Conservation (phyloP, 768 basidiomycete genomes). For the Dioszegia hungarica region DNA sequence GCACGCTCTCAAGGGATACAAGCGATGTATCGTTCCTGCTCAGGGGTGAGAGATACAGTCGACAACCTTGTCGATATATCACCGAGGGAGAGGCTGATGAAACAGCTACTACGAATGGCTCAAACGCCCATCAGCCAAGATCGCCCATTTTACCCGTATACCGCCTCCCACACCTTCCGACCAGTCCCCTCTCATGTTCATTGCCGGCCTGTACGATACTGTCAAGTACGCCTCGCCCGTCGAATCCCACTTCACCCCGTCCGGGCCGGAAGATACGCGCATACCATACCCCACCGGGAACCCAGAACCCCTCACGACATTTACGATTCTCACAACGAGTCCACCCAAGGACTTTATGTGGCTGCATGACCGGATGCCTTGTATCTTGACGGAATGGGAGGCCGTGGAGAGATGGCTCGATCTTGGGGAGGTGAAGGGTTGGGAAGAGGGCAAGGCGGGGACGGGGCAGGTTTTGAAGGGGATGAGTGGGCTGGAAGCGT, state of each 20-base stretch:
- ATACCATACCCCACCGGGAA: slow-evolving; percentile 46
- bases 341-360: slow-evolving; percentile 65
- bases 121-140: slow-evolving; percentile 63
- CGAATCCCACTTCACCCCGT: slow-evolving; percentile 33
- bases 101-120: slow-evolving; percentile 91
- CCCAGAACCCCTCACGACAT: slow-evolving; percentile 64
- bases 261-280: slow-evolving; percentile 19
- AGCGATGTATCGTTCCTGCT: slow-evolving; percentile 78
- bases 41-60: slow-evolving; percentile 63
- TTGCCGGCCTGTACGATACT: slow-evolving; percentile 83
- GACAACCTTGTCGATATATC: background rate
- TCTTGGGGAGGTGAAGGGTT: slow-evolving; percentile 65
- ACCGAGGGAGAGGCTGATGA: background rate
- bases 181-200: slow-evolving; percentile 58
- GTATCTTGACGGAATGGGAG: slow-evolving; percentile 63
- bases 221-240: slow-evolving; percentile 50
- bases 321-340: slow-evolving; percentile 83
- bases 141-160: slow-evolving; percentile 72
- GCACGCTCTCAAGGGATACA: slow-evolving; percentile 71
- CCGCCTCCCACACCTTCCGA: slow-evolving; percentile 42
- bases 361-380: slow-evolving; percentile 81
- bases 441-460: slow-evolving; percentile 57
- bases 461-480: slow-evolving; percentile 61
- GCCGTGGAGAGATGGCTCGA: slow-evolving; percentile 75
- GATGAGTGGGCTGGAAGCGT: slow-evolving; percentile 63